Evolutionary conservation across 306 rosid genomes (phyloP), one percentile per base, ranked within the genome.

Genomic region (Malus orientalis): DNA sequence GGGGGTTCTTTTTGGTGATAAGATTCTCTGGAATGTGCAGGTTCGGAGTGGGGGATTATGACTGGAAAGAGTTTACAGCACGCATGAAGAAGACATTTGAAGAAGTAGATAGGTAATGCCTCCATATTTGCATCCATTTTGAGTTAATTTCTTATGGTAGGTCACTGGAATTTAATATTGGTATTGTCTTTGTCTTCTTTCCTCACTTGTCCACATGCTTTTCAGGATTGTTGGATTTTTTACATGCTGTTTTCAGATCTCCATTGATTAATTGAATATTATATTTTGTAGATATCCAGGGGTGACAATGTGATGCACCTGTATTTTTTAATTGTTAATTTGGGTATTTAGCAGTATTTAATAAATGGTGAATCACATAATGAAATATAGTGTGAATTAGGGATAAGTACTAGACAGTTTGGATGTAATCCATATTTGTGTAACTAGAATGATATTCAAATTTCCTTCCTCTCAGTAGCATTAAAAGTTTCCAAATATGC

Each of bases 71-170:
- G 83, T 95, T 90, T 83, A 74, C 87, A 55, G 77, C 87, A 61
- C 97, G 99, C 84, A 85, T 92, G 96, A 95, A 92, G 85, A 95
- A 95, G 89, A 88, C 99, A 27, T 84, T 80, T 42, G 96, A 92
- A 79, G 99, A 95, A 86, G 90, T 91, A 78, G 91, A 79, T 79
- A 95, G 87, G 99, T 95, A 92, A 62, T 23, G 15, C 38, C 76
- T 76, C 73, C 83, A 29, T 49, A 15, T 49, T 49, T 49, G 55
- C 63, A 77, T 58, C 68, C 59, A 59, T 71, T 36, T 73, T 27
- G 74, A 75, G 23, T 51, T 12, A 11, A 25, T 57, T 51, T 67
- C 25, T 73, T 32, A 51, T 13, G 51, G 29, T 44, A 32, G 51
- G 64, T 67, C 33, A 45, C 80, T 79, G 59, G 49, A 77, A 55